Evolutionary conservation across 2,329 filamentous ascomycete species (phyloP).

Genomic region (Aspergillus unguis): DNA sequence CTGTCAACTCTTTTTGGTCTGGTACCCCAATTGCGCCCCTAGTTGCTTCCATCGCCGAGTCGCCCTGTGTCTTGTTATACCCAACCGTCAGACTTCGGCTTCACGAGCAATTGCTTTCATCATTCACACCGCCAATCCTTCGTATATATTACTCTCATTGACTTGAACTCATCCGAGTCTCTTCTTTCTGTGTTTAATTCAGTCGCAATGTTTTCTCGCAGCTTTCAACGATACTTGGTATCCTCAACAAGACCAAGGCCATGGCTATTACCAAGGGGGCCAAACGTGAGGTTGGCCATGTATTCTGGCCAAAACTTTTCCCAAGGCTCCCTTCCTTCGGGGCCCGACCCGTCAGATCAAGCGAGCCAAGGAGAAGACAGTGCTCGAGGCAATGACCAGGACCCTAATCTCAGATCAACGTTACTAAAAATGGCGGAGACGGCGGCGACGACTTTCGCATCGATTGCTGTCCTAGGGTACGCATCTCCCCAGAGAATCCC

Average conservation of each 20-base stretch:
- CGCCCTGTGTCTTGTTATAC: constrained; percentile 3
- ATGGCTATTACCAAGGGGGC: constrained; percentile 13
- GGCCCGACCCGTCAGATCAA: constrained; percentile 29
- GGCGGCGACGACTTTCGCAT: constrained; percentile 72
- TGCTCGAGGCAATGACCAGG: constrained; percentile 25
- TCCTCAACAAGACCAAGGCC: constrained; percentile 19
- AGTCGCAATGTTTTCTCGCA: constrained; percentile 20
- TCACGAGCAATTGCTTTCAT: not conserved
- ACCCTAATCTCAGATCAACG: constrained; percentile 37
- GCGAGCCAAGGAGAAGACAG: constrained; percentile 28
- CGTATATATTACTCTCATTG: not conserved
- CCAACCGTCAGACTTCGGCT: not conserved
- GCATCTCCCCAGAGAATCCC: not conserved
- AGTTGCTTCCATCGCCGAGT: constrained; percentile 1
- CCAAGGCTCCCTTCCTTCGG: constrained; percentile 21
- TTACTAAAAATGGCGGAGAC: constrained; percentile 66
- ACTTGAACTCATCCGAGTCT: too few species aligned
- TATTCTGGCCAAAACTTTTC: constrained; percentile 24
- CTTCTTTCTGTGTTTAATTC: not conserved
- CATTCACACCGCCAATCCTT: constrained; percentile 1
- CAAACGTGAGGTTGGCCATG: constrained; percentile 12
- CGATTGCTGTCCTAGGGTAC: constrained; percentile 66
- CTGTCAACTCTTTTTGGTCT: constrained; percentile 6
- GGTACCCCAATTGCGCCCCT: constrained; percentile 8
- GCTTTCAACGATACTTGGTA: constrained; percentile 22